Base-by-base conservation (phyloP, 2,329 filamentous ascomycete genomes). In the Elsinoe batatas region DNA sequence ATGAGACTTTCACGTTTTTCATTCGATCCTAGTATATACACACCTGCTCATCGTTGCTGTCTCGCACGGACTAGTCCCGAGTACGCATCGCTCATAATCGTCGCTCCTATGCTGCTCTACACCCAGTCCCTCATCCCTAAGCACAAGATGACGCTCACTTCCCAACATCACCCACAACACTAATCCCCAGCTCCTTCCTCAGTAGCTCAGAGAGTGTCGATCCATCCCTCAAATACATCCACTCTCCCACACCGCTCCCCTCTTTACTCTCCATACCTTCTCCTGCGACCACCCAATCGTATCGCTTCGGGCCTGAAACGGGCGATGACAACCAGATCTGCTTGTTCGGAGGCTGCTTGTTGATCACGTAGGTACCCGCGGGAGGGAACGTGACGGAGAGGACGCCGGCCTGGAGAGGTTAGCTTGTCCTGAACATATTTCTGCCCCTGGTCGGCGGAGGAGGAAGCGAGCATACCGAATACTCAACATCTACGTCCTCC, bases 331-430 rank as follows among this genome's bases (percentile, higher is more conserved):
- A 82, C 93, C 93, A 98, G 67, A 98, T 95, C 65, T 85, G 93
- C 76, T 90, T 93, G 77, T 96, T 97, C 17, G 91, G 90, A 0
- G 93, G 93, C 71, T 98, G 93, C 72, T 98, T 98, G 80, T 98
- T 98, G 73, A 98, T 80, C 58, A 98, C 88, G 68, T 94, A 98
- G 30, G 82, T 91, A 59, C 91, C 90, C 51, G 82, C 76, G 11
- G 78, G 74, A 1, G 82, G 81, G 63, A 88, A 81, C 5, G 74
- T 77, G 65, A 97, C 77, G 60, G 84, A 90, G 63, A 97, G 78
- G 56, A 97, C 90, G 56, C 93, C 91, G 54, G 88, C 81, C 91
- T 96, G 64, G 32, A 26, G 8, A 5, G 3, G 15, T 49, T 12
- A 43, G 15, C 17, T 30, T 26, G n/a, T 15, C 46, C 58, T 58